Conservation (phyloP, 2,329 filamentous ascomycete genomes). For the Fusarium fujikuroi region DNA sequence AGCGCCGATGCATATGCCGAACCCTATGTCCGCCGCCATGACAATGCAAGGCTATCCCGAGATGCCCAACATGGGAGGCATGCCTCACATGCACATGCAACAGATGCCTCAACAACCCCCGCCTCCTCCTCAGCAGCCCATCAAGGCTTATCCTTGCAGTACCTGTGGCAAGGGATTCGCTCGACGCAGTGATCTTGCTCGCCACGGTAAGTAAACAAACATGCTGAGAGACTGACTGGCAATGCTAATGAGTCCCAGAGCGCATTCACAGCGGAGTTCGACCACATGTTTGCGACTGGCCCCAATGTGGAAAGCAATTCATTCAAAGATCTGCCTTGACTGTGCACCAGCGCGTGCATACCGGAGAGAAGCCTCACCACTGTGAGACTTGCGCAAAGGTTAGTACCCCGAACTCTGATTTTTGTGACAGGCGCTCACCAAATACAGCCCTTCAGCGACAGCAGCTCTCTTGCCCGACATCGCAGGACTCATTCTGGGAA, state of each 20-base stretch:
- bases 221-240: background rate
- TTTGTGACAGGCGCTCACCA: slow-evolving; percentile 16
- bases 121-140: slow-evolving; percentile 51
- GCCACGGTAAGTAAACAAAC: slow-evolving; percentile 77
- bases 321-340: slow-evolving; percentile 96
- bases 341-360: slow-evolving; percentile 94
- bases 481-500: slow-evolving; percentile 95
- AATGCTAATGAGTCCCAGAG: slow-evolving; percentile 68
- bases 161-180: slow-evolving; percentile 94
- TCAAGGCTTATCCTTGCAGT: slow-evolving; percentile 85
- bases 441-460: slow-evolving; percentile 91
- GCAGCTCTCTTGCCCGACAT: slow-evolving; percentile 91
- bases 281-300: slow-evolving; percentile 91
- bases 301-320: slow-evolving; percentile 92
- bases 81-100: slow-evolving; percentile 53
- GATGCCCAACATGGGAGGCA: slow-evolving; percentile 55
- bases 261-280: slow-evolving; percentile 93
- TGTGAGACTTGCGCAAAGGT: slow-evolving; percentile 98
- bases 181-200: slow-evolving; percentile 88
- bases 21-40: slow-evolving; percentile 55
- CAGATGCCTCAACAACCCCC: slow-evolving; percentile 51
- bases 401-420: slow-evolving; percentile 44
- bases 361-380: slow-evolving; percentile 97
- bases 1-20: slow-evolving; percentile 58
- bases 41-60: slow-evolving; percentile 56